phyloP scores from a whole-genome alignment of 2,329 filamentous ascomycete genomes.

The Scedosporium minutisporum region DNA sequence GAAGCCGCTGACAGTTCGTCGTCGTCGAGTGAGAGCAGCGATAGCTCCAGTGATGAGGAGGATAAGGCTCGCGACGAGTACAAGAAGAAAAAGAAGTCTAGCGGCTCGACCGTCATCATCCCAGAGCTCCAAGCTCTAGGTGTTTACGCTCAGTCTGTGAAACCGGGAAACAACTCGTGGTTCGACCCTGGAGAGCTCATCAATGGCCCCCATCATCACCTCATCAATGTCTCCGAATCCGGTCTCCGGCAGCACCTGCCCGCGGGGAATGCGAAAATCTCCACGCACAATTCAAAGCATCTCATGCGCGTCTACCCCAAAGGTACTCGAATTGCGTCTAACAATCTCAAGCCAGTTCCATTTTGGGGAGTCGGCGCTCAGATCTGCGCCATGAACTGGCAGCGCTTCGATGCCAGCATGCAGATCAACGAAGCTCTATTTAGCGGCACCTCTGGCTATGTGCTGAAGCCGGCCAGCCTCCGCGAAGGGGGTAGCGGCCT shows the following conservation, averaged over 20 bases:
- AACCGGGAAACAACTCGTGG: constrained; percentile 58
- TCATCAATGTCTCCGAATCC: constrained; percentile 61
- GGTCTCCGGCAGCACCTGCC: constrained; percentile 44
- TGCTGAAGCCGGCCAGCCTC: constrained; percentile 53
- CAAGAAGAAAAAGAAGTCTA: constrained; percentile 40
- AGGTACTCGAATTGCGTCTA: constrained; percentile 57
- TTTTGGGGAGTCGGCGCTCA: constrained; percentile 62
- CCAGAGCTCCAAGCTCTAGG: constrained; percentile 56
- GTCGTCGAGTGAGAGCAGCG: constrained; percentile 18
- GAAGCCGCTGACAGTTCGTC: constrained; percentile 29
- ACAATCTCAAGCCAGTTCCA: constrained; percentile 51
- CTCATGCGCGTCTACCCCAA: constrained; percentile 65
- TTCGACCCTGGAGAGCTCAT: constrained; percentile 37
- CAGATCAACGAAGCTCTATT: constrained; percentile 63
- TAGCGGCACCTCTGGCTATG: constrained; percentile 53
- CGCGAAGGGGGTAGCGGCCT: constrained; percentile 44
- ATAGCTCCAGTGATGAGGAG: constrained; percentile 33
- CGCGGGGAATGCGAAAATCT: constrained; percentile 34
- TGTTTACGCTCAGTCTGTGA: constrained; percentile 62
- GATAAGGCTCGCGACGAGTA: constrained; percentile 41
- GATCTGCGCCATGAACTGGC: constrained; percentile 62
- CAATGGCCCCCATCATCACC: constrained; percentile 54
- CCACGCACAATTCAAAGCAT: constrained; percentile 51
- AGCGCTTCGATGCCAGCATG: constrained; percentile 55
- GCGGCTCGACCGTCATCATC: constrained; percentile 41